These are phyloP conservation scores for Calonectria naviculata DNA, from an alignment of 2,329 filamentous ascomycete genomes.

Conservation along the genomic window DNA sequence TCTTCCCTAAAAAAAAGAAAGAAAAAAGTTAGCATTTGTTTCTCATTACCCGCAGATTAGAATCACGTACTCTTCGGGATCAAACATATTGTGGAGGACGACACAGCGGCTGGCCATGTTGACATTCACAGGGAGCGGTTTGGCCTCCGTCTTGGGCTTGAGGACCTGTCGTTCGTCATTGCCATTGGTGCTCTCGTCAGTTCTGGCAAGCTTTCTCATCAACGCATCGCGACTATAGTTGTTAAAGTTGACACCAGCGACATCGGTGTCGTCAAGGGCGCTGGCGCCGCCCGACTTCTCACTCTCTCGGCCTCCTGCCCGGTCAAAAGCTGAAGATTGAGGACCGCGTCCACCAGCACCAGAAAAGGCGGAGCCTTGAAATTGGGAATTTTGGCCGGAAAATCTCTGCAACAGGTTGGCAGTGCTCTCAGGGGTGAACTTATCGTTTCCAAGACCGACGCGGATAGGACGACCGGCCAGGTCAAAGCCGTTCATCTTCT, in stretches of 20 bases:
- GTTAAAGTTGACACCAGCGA: slow-evolving; percentile 98
- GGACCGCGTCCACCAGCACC: slow-evolving; percentile 89
- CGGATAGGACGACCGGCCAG: slow-evolving; percentile 96
- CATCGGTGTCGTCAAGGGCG: slow-evolving; percentile 96
- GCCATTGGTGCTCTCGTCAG: slow-evolving; percentile 79
- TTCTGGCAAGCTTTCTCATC: slow-evolving; percentile 98
- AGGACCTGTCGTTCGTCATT: slow-evolving; percentile 77
- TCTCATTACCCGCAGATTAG: neutral
- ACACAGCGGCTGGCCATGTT: slow-evolving; percentile 95
- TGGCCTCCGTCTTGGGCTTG: slow-evolving; percentile 83
- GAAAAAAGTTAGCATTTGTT: slow-evolving; percentile 44
- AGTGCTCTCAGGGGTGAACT: slow-evolving; percentile 98
- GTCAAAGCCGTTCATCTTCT: slow-evolving; percentile 99
- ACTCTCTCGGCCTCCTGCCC: slow-evolving; percentile 87
- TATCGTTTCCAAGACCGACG: slow-evolving; percentile 99
- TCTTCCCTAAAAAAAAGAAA: slow-evolving; percentile 73
- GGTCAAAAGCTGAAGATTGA: slow-evolving; percentile 89
- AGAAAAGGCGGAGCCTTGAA: slow-evolving; percentile 91
- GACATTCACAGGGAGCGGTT: slow-evolving; percentile 84
- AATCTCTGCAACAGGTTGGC: slow-evolving; percentile 93
- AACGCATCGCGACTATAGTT: slow-evolving; percentile 98
- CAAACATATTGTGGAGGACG: slow-evolving; percentile 95
- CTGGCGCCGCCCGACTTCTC: slow-evolving; percentile 93
- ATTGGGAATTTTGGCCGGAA: slow-evolving; percentile 81
- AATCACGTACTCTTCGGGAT: slow-evolving; percentile 83